These are phyloP conservation scores for Ustilago trichophora DNA, from an alignment of 1,284 basidiomycete species.

Conservation along the genomic window DNA sequence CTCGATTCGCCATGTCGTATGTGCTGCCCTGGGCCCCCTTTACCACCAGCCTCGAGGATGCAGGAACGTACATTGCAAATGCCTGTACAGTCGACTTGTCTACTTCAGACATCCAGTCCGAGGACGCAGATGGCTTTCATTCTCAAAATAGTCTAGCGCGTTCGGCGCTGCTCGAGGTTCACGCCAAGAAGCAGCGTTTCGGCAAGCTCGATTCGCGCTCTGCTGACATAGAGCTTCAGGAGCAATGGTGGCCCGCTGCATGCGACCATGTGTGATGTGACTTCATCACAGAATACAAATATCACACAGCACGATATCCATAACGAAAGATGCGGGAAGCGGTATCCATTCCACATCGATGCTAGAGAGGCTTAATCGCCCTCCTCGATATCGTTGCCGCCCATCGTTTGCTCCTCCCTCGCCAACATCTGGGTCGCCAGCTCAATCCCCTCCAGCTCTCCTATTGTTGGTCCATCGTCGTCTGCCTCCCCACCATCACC, in stretches of 20 bases:
- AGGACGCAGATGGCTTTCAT: constrained; percentile 19
- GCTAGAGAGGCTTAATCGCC: constrained; percentile 31
- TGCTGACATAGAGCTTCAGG: constrained; percentile 31
- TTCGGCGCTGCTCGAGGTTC: constrained; percentile 31
- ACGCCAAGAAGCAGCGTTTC: constrained; percentile 24
- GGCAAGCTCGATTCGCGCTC: constrained; percentile 25
- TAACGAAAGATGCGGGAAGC: neutral
- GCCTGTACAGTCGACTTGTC: constrained; percentile 25
- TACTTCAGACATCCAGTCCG: neutral
- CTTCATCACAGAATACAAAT: too few relatives aligned
- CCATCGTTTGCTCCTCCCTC: constrained; percentile 33
- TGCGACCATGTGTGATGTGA: constrained; percentile 11
- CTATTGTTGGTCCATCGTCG: constrained; percentile 28
- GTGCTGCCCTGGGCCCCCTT: constrained; percentile 40
- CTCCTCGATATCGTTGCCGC: constrained; percentile 46
- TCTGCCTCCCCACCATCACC: neutral
- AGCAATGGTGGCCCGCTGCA: constrained; percentile 40
- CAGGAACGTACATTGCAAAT: constrained; percentile 38
- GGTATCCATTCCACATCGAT: too few relatives aligned
- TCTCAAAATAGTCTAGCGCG: constrained; percentile 2
- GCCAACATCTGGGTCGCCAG: constrained; percentile 53
- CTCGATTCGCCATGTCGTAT: constrained; percentile 35
- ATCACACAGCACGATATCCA: neutral
- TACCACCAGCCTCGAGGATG: constrained; percentile 24
- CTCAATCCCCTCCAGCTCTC: constrained; percentile 39